phyloP scores from a whole-genome alignment of 345 rosid genomes.

The Sisymbrium altissimum region DNA sequence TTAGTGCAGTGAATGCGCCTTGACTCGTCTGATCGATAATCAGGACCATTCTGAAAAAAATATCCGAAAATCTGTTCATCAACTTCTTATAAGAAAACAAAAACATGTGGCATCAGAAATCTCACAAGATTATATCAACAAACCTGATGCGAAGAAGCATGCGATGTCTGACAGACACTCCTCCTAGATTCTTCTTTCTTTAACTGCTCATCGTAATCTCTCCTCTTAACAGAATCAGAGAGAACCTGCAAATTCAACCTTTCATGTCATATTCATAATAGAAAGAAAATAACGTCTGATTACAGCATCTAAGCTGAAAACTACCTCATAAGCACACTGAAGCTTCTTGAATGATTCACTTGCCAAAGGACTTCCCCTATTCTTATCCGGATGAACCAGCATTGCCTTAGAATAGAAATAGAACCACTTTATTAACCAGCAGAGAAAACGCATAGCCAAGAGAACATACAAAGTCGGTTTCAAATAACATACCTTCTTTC shows the following conservation, averaged over 20 bases:
- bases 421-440: neutral
- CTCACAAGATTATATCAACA: neutral
- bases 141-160: conserved; percentile 66
- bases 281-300: neutral
- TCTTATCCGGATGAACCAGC: conserved; percentile 99
- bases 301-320: neutral
- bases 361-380: conserved; percentile 85
- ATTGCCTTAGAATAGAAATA: conserved; percentile 64
- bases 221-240: conserved; percentile 77
- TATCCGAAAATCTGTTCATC: neutral
- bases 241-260: conserved; percentile 54
- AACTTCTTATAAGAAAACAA: neutral
- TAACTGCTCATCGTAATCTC: conserved; percentile 91
- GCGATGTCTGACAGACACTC: conserved; percentile 56
- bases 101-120: neutral
- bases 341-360: conserved; percentile 98
- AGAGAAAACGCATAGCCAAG: neutral
- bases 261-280: conserved; percentile 2
- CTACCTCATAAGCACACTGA: conserved; percentile 94
- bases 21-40: conserved; percentile 80
- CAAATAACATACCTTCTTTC: conserved; percentile 50
- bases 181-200: conserved; percentile 72
- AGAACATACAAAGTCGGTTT: neutral
- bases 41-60: conserved; percentile 50
- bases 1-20: conserved; percentile 96